Evolutionary conservation across 1,284 basidiomycete species (phyloP).

Genomic region (Acaromyces ingoldii): DNA sequence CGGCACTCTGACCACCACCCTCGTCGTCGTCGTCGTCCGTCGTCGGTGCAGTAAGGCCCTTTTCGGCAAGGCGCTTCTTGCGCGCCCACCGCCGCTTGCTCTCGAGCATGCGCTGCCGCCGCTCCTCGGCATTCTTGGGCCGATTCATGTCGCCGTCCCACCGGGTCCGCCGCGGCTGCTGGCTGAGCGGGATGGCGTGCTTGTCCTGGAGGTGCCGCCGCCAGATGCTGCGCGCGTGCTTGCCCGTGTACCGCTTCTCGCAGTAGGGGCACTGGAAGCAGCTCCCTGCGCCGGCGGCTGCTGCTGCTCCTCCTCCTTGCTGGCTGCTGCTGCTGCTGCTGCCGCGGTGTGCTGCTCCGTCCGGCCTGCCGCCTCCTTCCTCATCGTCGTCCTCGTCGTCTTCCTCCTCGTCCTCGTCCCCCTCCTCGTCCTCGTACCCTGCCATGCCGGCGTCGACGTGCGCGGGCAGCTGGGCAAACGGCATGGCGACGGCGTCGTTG

Average conservation of each 20-base stretch:
- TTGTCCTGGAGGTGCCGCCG: constrained; percentile 59
- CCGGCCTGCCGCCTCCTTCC: neutral
- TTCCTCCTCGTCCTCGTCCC: neutral
- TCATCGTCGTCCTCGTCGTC: constrained; percentile 1
- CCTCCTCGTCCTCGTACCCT: neutral
- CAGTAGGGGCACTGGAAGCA: constrained; percentile 53
- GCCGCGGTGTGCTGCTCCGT: neutral
- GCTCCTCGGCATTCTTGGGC: constrained; percentile 56
- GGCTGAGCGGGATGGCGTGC: constrained; percentile 56
- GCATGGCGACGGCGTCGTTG: too few relatives aligned
- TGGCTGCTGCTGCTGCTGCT: neutral
- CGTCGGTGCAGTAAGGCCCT: too few relatives aligned
- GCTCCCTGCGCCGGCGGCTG: constrained; percentile 1
- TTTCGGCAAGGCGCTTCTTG: constrained; percentile 53
- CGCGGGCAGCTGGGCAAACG: too few relatives aligned
- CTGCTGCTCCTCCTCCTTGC: constrained; percentile 1
- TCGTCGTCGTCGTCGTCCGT: too few relatives aligned
- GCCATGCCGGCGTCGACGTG: too few relatives aligned
- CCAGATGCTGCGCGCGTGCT: constrained; percentile 59
- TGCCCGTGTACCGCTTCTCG: constrained; percentile 56
- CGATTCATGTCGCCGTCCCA: constrained; percentile 58
- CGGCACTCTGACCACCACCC: too few relatives aligned
- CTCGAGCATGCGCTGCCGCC: constrained; percentile 55
- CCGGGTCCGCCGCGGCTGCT: constrained; percentile 57
- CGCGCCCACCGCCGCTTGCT: constrained; percentile 57